Evolutionary conservation across 148 eudicot genomes (phyloP), one percentile per base, ranked within the genome.

Genomic region (Rhododendron vialii): DNA sequence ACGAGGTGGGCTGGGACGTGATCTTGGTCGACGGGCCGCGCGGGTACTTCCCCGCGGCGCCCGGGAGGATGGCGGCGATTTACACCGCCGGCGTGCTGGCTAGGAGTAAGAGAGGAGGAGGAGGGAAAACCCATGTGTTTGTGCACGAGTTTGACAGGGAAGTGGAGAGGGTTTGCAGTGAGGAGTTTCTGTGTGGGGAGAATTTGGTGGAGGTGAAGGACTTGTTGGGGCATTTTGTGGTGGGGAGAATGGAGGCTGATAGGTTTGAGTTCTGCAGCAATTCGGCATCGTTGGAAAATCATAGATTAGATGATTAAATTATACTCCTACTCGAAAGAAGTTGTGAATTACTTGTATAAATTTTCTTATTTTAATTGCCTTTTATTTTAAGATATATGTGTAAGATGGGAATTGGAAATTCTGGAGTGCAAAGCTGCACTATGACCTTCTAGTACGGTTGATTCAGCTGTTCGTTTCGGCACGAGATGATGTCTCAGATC

Each of bases 11-110:
- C 0, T 97, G 99, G 98, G 98, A 96, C 22, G 88, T 97, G 28
- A 93, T 97, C 4, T 5, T 97, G 59, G 88, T 96, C n/a, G 99
- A 95, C 51, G 99, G 99, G 3, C 99, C 98, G 2, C 80, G 92
- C 0, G 98, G 98, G 17, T 91, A 89, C 83, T 89, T 87, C 12
- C 75, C 92, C 33, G 83, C 86, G 15, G 85, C 89, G 53, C 95
- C 99, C 10, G 99, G 99, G 51, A 86, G 96, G 80, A 90, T 90
- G 92, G 63, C 98, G 80, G 92, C 98, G 57, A 93, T 97, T 3
- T 95, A 90, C 83, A 93, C 92, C 7, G 94, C 99, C 47, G 94
- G 92, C 0, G 99, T 95, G 26, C 41, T 95, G 81, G 98, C 95
- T 4, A 86, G 98, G 91, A 96, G 90, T 51, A 92, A 86, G 71